Base-by-base conservation (phyloP, 331 rosid genomes). In the Stylosanthes scabra region DNA sequence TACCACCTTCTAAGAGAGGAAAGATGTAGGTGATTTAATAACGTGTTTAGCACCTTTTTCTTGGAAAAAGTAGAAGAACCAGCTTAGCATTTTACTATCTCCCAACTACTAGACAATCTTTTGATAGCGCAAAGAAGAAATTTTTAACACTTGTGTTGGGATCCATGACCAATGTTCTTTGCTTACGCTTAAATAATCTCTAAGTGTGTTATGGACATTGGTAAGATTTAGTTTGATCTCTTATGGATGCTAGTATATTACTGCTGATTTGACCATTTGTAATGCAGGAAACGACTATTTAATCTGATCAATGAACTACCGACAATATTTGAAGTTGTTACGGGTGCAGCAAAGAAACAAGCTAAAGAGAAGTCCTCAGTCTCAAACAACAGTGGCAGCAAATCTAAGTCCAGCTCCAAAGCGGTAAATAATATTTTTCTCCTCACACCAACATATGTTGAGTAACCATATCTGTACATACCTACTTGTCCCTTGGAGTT, bases 251-350 rank as follows among this genome's bases (percentile, higher is more conserved):
- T 20, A 20, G 25, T 20, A 45, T 3, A 10, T 73, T 20, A 41
- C 68, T 59, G 63, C 2, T 41, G 49, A 61, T 74, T 71, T 68
- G 40, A 34, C 9, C 70, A 45, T 70, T 63, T 66, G 13, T 83
- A 40, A 63, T 80, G 78, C 89, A 93, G 98, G 95, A 89, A 81
- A 74, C 89, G 91, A 16, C 96, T 93, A 31, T 91, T 91, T 77
- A 88, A 79, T 73, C 72, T 89, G 96, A 91, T 93, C 39, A 93
- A 91, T 74, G 91, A 89, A 11, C 82, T 91, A 52, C 98, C 97
- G 68, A 85, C 98, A 46, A 80, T 91, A 79, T 89, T 81, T 85
- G 98, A 93, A 88, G 80, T 91, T 57, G 90, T 91, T 66, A 79
- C 90, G 37, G 96, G 91, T 66, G 1, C 80, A 55, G 82, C 82